Percentiles rank a stretch among this genome's conserved stretches.
Conservation (phyloP, 2,329 filamentous ascomycete genomes). For the Clarireedia monteithiana region DNA sequence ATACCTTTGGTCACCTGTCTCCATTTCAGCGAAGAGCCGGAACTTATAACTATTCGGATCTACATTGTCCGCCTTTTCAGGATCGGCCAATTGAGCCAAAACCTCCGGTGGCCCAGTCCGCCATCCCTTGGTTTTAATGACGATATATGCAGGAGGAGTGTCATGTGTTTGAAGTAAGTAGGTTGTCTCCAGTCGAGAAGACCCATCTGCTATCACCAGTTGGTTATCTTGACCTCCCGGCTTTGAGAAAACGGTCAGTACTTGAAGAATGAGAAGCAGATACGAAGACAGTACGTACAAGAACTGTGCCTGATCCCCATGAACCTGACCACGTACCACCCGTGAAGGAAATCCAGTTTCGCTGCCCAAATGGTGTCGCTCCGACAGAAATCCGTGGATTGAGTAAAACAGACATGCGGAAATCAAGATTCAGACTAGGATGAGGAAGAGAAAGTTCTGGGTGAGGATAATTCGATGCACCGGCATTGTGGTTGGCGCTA, state of each 20-base stretch:
- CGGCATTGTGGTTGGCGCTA: not conserved
- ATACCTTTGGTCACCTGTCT: slow-evolving; percentile 43
- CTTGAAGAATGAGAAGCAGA: not conserved
- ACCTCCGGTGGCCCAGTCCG: slow-evolving; percentile 38
- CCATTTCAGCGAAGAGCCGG: slow-evolving; percentile 42
- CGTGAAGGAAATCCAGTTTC: slow-evolving; percentile 43
- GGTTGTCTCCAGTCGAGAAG: slow-evolving; percentile 36
- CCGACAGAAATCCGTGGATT: slow-evolving; percentile 38
- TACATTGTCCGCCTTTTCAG: slow-evolving; percentile 20
- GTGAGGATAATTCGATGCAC: slow-evolving; percentile 6
- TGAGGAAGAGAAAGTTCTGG: slow-evolving; percentile 29
- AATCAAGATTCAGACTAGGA: slow-evolving; percentile 41
- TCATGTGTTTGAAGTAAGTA: slow-evolving; percentile 43
- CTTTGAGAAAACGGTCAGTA: slow-evolving; percentile 12
- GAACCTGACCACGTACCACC: slow-evolving; percentile 41
- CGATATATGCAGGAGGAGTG: slow-evolving; percentile 37
- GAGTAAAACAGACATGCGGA: slow-evolving; percentile 41
- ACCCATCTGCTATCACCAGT: slow-evolving; percentile 26
- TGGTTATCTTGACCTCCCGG: slow-evolving; percentile 33
- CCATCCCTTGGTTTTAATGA: slow-evolving; percentile 41
- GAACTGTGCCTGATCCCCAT: slow-evolving; percentile 41
- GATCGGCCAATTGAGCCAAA: slow-evolving; percentile 22
- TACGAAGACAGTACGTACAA: slow-evolving; percentile 21
- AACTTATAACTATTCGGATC: slow-evolving; percentile 36
- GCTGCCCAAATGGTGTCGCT: slow-evolving; percentile 33